Percentiles rank a stretch among this genome's conserved stretches.
These are phyloP conservation scores for Leccinum olivaceopallidum DNA, from an alignment of 768 basidiomycete genomes.

Conservation along the genomic window DNA sequence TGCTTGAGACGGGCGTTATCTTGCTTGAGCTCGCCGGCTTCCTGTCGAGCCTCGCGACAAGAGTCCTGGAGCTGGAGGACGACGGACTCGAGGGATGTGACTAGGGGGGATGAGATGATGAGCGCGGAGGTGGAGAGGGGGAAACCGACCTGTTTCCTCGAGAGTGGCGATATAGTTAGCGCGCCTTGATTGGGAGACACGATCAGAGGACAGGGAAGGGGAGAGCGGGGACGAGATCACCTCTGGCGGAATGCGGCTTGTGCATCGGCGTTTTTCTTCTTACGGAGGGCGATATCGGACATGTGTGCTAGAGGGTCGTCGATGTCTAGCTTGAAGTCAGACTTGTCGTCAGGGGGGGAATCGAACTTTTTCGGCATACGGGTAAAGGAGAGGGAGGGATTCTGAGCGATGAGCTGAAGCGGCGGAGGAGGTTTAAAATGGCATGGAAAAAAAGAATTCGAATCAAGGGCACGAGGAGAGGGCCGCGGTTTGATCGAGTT, in stretches of 20 bases:
- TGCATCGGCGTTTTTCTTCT: slow-evolving; percentile 90
- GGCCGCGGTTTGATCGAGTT: slow-evolving; percentile 41
- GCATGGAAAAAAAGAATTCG: slow-evolving; percentile 65
- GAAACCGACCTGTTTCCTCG: slow-evolving; percentile 67
- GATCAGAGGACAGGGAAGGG: slow-evolving; percentile 23
- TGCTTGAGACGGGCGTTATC: slow-evolving; percentile 65
- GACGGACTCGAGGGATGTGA: slow-evolving; percentile 83
- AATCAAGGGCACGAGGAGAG: slow-evolving; percentile 68
- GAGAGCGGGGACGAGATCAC: slow-evolving; percentile 16
- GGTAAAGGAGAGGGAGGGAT: slow-evolving; percentile 4
- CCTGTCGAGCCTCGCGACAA: slow-evolving; percentile 63
- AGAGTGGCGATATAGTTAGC: slow-evolving; percentile 87
- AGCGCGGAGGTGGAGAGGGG: slow-evolving; percentile 8
- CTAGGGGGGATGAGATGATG: slow-evolving; percentile 37
- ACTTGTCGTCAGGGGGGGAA: slow-evolving; percentile 37
- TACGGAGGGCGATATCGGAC: slow-evolving; percentile 70
- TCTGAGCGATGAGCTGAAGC: slow-evolving; percentile 12
- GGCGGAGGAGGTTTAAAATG: slow-evolving; percentile 52
- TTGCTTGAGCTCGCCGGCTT: slow-evolving; percentile 60
- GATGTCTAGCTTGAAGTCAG: slow-evolving; percentile 38
- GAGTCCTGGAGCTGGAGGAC: slow-evolving; percentile 84
- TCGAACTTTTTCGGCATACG: slow-evolving; percentile 35
- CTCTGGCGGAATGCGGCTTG: slow-evolving; percentile 83
- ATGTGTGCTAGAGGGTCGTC: slow-evolving; percentile 42
- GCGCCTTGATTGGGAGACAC: slow-evolving; percentile 37